These are phyloP conservation scores for Colletotrichum lindemuthianum DNA, from an alignment of 2,329 filamentous ascomycete species.

Conservation along the genomic window DNA sequence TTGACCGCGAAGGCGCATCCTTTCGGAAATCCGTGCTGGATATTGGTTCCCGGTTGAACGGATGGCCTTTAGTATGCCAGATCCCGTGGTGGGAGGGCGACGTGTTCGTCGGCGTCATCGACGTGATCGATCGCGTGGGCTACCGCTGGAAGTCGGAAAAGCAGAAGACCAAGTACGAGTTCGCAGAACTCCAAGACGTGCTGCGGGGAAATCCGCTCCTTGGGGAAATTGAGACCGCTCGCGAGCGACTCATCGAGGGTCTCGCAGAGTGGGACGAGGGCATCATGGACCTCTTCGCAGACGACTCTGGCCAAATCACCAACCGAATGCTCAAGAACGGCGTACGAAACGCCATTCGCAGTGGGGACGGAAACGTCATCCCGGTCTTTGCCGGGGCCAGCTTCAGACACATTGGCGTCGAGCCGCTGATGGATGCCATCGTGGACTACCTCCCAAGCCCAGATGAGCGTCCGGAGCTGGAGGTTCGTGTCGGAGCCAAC, in stretches of 20 bases:
- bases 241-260: constrained; percentile 81
- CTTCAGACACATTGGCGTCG: constrained; percentile 92
- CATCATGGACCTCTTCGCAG: constrained; percentile 86
- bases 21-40: constrained; percentile 90
- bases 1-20: constrained; percentile 79
- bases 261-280: constrained; percentile 89
- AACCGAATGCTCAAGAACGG: constrained; percentile 74
- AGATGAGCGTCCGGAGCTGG: constrained; percentile 79
- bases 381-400: constrained; percentile 93
- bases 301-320: constrained; percentile 79
- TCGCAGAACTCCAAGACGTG: constrained; percentile 41
- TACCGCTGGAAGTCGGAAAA: constrained; percentile 73
- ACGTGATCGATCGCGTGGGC: constrained; percentile 80
- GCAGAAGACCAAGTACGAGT: constrained; percentile 43
- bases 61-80: constrained; percentile 91
- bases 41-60: constrained; percentile 80
- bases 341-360: constrained; percentile 76
- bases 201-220: constrained; percentile 61
- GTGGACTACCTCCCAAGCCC: constrained; percentile 89
- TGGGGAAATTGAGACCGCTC: constrained; percentile 78
- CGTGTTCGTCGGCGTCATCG: constrained; percentile 83
- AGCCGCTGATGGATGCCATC: constrained; percentile 89
- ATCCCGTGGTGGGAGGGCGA: constrained; percentile 94
- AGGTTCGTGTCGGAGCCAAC: constrained; percentile 75
- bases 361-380: constrained; percentile 76